phyloP scores from a whole-genome alignment of 768 basidiomycete species.

The Phaeotremella fagi region DNA sequence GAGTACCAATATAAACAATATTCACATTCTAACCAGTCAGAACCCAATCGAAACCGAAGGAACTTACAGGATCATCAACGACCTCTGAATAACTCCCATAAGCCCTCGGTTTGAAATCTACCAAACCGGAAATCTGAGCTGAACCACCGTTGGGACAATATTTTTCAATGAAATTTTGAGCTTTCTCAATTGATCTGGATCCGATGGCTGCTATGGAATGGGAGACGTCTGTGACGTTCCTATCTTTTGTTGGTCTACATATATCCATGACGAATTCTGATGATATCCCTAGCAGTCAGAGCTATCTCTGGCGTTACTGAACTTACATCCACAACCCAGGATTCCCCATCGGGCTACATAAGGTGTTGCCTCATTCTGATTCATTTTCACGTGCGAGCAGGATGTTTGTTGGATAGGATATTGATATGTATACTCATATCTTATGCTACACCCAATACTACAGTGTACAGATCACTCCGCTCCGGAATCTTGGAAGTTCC shows the following conservation, averaged over 20 bases:
- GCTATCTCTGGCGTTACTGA: neutral
- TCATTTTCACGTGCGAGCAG: no score
- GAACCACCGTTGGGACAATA: slow-evolving; percentile 32
- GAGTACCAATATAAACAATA: slow-evolving; percentile 47
- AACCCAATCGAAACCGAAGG: no score
- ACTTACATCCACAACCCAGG: slow-evolving; percentile 34
- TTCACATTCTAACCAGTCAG: slow-evolving; percentile 35
- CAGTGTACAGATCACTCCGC: no score
- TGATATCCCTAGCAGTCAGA: slow-evolving; percentile 27
- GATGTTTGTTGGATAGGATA: no score
- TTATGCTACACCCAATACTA: no score
- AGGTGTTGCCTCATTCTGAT: no score
- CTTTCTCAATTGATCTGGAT: slow-evolving; percentile 31
- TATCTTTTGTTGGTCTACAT: slow-evolving; percentile 17
- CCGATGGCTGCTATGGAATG: slow-evolving; percentile 45
- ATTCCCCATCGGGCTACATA: slow-evolving; percentile 37
- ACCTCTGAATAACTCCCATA: slow-evolving; percentile 44
- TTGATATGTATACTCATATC: no score
- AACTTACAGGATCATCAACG: slow-evolving; percentile 23
- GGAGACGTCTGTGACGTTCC: slow-evolving; percentile 32
- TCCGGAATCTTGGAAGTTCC: no score
- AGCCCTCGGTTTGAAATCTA: slow-evolving; percentile 20
- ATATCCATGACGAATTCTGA: slow-evolving; percentile 38
- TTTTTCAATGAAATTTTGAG: slow-evolving; percentile 35
- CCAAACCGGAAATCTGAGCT: slow-evolving; percentile 28